These are phyloP conservation scores for Pythium volutum DNA, from an alignment of 352 stramenopile species.

Conservation along the genomic window DNA sequence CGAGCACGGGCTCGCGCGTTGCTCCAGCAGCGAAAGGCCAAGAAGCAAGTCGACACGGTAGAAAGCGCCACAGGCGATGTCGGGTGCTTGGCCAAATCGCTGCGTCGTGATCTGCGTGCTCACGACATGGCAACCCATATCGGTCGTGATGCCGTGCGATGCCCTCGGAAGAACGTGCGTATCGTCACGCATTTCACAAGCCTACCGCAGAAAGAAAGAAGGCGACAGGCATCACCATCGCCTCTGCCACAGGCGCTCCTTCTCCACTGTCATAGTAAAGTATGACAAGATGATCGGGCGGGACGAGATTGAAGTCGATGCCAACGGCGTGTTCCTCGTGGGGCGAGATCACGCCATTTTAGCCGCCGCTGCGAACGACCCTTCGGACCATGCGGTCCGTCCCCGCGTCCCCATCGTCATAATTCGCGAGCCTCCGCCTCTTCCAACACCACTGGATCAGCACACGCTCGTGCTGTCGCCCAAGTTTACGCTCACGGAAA, in stretches of 20 bases:
- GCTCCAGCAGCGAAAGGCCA: not conserved
- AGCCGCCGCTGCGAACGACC: not conserved
- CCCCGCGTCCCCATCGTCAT: not conserved
- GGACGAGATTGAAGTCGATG: not conserved
- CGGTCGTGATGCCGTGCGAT: constrained; percentile 14
- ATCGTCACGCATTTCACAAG: not conserved
- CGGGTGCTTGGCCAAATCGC: not conserved
- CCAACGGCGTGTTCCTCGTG: constrained; percentile 7
- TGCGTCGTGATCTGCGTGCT: constrained; percentile 4
- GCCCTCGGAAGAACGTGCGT: constrained; percentile 4
- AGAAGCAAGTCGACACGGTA: not conserved
- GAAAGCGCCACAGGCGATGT: not conserved
- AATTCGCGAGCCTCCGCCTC: not conserved
- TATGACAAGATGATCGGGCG: constrained; percentile 15
- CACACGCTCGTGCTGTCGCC: constrained; percentile 1
- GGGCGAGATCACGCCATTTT: not conserved
- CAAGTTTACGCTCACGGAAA: constrained; percentile 2
- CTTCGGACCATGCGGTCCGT: not conserved
- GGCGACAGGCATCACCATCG: not conserved
- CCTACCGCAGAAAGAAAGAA: not conserved
- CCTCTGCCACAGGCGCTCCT: not conserved
- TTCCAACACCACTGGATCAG: not conserved
- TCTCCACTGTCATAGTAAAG: not conserved
- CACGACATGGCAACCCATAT: constrained; percentile 14
- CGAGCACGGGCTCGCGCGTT: constrained; percentile 3